Base-by-base conservation (phyloP, 2,329 filamentous ascomycete species). In the Dryadomyces quercus-mongolicae region DNA sequence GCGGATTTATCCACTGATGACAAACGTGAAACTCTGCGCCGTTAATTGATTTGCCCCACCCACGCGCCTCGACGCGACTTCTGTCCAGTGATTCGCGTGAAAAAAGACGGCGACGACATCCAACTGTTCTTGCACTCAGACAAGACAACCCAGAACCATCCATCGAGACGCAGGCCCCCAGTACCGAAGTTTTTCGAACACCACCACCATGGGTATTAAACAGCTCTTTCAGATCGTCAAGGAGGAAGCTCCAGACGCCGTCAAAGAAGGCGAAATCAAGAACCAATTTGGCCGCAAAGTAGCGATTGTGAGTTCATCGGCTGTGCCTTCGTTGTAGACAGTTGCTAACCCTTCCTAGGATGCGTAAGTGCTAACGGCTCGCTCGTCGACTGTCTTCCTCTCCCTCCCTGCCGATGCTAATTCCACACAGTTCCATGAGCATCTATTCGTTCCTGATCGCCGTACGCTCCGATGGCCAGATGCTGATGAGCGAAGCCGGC, bases 371-470 rank as follows among this genome's bases (percentile, higher is more conserved):
- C 15, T 10, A 20, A 31, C 4, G 25, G 25, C 25, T 31, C 25
- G 4, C 25, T 31, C 25, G 25, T 4, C 25, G 22, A 15, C n/a
- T 47, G 18, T 34, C 22, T 21, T 20, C 34, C 12, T 20, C 21
- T 31, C 16, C 25, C 44, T 21, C 38, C 21, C 1, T 34, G 4
- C 25, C 8, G 25, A 31, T 31, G 25, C 25, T 31, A 31, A 42
- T 10, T 42, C 3, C 7, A 40, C 22, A n/a, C 63, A 88, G 84
- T 48, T 98, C 93, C 49, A 98, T 98, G 93, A 95, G 88, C 71
- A 91, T 98, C 65, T 98, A 98, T 78, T 95, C 88, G 70, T 98
- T 98, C 75, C 81, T 98, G 57, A 93, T 98, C 67, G 93, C 93
- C 51, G 93, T 98, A 54, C 90, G 93, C 62, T 96, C 91, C 64